Conservation (phyloP, 2,329 filamentous ascomycete genomes). For the Calycina herbarum region DNA sequence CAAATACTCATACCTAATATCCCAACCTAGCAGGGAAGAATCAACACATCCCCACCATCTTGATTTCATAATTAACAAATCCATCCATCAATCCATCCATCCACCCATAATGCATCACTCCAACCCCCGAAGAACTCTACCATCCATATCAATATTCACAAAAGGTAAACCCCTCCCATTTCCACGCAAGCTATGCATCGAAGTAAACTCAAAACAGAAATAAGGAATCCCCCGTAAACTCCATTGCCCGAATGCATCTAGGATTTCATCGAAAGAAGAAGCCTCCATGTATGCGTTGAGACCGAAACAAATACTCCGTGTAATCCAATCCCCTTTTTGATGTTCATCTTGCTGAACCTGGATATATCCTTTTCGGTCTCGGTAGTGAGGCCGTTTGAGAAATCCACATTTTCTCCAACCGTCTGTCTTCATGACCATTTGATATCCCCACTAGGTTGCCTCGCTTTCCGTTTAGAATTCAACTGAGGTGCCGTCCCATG, state of each 20-base stretch:
- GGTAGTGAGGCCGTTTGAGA: background rate
- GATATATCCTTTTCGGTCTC: background rate
- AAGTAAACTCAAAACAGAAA: background rate
- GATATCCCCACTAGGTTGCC: constrained; percentile 36
- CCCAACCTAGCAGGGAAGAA: background rate
- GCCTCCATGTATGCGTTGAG: background rate
- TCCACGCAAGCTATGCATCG: constrained; percentile 12
- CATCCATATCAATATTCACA: constrained; percentile 1
- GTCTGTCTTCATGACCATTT: constrained; percentile 34
- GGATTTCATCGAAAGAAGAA: background rate
- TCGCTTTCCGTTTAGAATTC: constrained; percentile 34
- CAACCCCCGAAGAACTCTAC: background rate
- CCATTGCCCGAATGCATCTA: constrained; percentile 9
- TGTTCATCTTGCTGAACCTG: background rate
- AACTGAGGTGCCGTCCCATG: constrained; percentile 24
- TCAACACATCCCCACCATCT: background rate
- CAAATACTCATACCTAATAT: constrained; percentile 1
- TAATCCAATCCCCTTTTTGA: constrained; percentile 3
- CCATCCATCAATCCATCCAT: too few relatives aligned
- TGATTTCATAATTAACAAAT: constrained; percentile 4
- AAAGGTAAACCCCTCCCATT: background rate
- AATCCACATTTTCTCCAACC: background rate
- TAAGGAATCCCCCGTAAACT: constrained; percentile 1
- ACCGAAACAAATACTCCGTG: constrained; percentile 1
- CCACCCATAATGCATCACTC: background rate